phyloP scores from a whole-genome alignment of 768 basidiomycete species.

The Basidioascus undulatus region DNA sequence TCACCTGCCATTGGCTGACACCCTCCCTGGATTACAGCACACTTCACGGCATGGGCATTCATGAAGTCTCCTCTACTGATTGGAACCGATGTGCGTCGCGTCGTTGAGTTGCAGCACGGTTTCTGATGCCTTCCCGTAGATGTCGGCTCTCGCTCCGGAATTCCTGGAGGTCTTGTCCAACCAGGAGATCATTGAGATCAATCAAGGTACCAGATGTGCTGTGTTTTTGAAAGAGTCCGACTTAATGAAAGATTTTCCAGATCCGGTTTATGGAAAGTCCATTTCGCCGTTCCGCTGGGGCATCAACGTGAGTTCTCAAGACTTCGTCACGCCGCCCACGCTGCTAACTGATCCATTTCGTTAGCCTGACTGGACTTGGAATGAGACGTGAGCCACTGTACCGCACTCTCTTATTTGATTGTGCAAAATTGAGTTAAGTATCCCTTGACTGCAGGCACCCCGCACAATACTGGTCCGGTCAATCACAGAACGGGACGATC shows the following conservation, averaged over 20 bases:
- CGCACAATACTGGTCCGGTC: slow-evolving; percentile 48
- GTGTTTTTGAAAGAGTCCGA: no score
- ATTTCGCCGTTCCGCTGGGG: slow-evolving; percentile 48
- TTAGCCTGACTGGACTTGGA: slow-evolving; percentile 22
- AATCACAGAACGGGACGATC: slow-evolving; percentile 36
- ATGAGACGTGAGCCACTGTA: no score
- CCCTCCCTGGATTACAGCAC: no score
- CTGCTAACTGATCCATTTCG: background rate
- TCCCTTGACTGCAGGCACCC: slow-evolving; percentile 33
- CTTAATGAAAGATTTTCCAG: no score
- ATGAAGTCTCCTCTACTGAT: slow-evolving; percentile 45
- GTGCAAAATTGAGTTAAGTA: no score
- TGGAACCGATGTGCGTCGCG: slow-evolving; percentile 31
- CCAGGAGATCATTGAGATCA: slow-evolving; percentile 29
- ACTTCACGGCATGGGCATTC: slow-evolving; percentile 48
- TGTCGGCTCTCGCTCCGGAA: slow-evolving; percentile 8
- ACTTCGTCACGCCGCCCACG: background rate
- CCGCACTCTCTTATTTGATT: no score
- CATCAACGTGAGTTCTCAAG: slow-evolving; percentile 27
- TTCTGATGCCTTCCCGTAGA: background rate
- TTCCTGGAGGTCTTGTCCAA: no score
- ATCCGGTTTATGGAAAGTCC: slow-evolving; percentile 33
- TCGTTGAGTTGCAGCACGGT: no score
- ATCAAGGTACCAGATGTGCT: no score
- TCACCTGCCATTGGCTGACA: no score